These are phyloP conservation scores for Boletus insuetus DNA, from an alignment of 768 basidiomycete species.

Conservation along the genomic window DNA sequence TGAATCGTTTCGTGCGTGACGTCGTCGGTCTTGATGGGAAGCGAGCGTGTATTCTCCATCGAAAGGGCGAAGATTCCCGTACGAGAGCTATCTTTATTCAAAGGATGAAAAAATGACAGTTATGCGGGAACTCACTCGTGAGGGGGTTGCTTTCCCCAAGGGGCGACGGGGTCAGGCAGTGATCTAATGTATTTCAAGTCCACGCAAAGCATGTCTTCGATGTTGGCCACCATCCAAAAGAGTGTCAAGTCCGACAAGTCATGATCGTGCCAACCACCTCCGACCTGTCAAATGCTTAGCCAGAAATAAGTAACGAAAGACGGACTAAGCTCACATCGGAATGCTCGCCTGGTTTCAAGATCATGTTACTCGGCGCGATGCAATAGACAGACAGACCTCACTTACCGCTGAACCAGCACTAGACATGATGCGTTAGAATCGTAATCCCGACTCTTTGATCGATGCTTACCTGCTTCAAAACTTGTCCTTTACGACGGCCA, in stretches of 20 bases:
- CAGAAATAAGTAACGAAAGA: background rate
- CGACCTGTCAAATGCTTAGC: constrained; percentile 42
- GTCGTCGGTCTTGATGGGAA: constrained; percentile 44
- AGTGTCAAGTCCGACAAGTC: constrained; percentile 66
- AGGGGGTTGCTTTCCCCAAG: constrained; percentile 61
- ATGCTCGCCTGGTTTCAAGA: constrained; percentile 27
- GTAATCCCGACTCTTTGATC: background rate
- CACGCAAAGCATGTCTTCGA: constrained; percentile 53
- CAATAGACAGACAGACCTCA: background rate
- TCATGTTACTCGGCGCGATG: background rate
- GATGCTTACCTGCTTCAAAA: constrained; percentile 55
- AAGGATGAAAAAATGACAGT: background rate
- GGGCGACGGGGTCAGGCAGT: constrained; percentile 48
- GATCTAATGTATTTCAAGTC: constrained; percentile 52
- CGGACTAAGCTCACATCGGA: constrained; percentile 16
- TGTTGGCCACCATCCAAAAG: constrained; percentile 61
- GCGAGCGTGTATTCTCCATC: constrained; percentile 40
- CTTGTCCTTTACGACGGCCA: constrained; percentile 53
- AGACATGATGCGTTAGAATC: constrained; percentile 5
- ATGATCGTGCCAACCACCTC: constrained; percentile 66
- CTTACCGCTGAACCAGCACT: constrained; percentile 75
- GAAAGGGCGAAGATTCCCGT: constrained; percentile 56
- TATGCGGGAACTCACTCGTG: constrained; percentile 49
- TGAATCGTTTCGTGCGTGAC: constrained; percentile 62
- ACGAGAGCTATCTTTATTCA: constrained; percentile 37